phyloP scores from a whole-genome alignment of 2,329 filamentous ascomycete species.

The Clarireedia homoeocarpa region DNA sequence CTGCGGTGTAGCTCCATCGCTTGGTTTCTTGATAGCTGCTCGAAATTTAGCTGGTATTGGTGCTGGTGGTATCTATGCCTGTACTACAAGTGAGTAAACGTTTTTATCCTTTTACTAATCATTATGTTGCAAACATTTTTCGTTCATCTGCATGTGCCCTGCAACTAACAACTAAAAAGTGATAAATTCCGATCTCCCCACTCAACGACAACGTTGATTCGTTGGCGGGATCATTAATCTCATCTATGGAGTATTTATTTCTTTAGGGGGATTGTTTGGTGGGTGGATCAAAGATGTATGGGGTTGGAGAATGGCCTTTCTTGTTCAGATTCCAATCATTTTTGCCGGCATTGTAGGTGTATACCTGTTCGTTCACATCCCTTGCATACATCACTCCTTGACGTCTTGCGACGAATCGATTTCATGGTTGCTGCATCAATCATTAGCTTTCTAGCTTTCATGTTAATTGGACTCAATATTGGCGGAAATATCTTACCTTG shows the following conservation, averaged over 20 bases:
- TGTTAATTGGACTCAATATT: constrained; percentile 58
- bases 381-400: constrained; percentile 28
- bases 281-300: constrained; percentile 62
- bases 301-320: constrained; percentile 69
- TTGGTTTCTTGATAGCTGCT: constrained; percentile 55
- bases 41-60: constrained; percentile 35
- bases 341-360: constrained; percentile 55
- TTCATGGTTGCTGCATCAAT: constrained; percentile 61
- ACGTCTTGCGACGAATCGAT: constrained; percentile 50
- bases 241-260: constrained; percentile 57
- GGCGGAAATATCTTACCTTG: constrained; percentile 53
- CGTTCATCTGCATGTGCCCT: no score
- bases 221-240: constrained; percentile 67
- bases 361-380: constrained; percentile 49
- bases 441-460: constrained; percentile 58
- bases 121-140: no score
- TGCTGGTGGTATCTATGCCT: constrained; percentile 35
- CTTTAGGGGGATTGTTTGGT: constrained; percentile 58
- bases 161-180: constrained; percentile 54
- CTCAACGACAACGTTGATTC: constrained; percentile 57
- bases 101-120: not conserved
- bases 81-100: not conserved
- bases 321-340: constrained; percentile 61
- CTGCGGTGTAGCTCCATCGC: constrained; percentile 56
- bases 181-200: constrained; percentile 62